Conservation (phyloP, 1,284 basidiomycete genomes). For the Neotropicomus parvogracilis region DNA sequence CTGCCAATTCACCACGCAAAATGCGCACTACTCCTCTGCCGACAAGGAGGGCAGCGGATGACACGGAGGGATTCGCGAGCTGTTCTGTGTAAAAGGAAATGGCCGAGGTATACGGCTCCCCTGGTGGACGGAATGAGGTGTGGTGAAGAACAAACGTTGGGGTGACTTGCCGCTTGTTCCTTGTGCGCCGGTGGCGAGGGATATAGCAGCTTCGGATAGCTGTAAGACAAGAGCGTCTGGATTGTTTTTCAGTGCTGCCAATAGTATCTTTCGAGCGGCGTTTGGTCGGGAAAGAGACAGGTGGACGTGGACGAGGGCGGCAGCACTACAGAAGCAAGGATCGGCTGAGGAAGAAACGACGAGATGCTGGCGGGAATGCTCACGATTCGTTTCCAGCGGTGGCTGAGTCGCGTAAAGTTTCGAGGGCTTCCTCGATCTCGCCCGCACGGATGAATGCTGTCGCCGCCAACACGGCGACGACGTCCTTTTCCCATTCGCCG, state of each 20-base stretch:
- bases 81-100: slow-evolving; percentile 91
- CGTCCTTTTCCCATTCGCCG: slow-evolving; percentile 59
- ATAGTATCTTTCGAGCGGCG: slow-evolving; percentile 82
- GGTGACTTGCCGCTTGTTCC: slow-evolving; percentile 31
- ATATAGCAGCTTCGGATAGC: slow-evolving; percentile 84
- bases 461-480: slow-evolving; percentile 76
- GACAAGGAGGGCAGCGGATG: slow-evolving; percentile 72
- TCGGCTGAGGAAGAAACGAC: neutral
- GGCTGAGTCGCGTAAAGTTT: slow-evolving; percentile 77
- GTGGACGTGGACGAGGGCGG: slow-evolving; percentile 79
- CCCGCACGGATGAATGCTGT: slow-evolving; percentile 81
- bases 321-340: slow-evolving; percentile 50
- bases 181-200: slow-evolving; percentile 76
- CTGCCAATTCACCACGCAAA: slow-evolving; percentile 74
- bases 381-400: slow-evolving; percentile 53
- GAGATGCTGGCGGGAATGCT: slow-evolving; percentile 33
- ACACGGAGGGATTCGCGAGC: slow-evolving; percentile 78
- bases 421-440: slow-evolving; percentile 87
- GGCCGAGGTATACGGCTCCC: slow-evolving; percentile 58
- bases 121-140: slow-evolving; percentile 10
- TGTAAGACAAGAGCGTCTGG: slow-evolving; percentile 89
- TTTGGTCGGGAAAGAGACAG: slow-evolving; percentile 82
- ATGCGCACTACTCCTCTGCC: slow-evolving; percentile 83
- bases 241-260: slow-evolving; percentile 77
- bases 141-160: neutral